Base-by-base conservation (phyloP, 2,329 filamentous ascomycete genomes). In the Clonostachys sp. region DNA sequence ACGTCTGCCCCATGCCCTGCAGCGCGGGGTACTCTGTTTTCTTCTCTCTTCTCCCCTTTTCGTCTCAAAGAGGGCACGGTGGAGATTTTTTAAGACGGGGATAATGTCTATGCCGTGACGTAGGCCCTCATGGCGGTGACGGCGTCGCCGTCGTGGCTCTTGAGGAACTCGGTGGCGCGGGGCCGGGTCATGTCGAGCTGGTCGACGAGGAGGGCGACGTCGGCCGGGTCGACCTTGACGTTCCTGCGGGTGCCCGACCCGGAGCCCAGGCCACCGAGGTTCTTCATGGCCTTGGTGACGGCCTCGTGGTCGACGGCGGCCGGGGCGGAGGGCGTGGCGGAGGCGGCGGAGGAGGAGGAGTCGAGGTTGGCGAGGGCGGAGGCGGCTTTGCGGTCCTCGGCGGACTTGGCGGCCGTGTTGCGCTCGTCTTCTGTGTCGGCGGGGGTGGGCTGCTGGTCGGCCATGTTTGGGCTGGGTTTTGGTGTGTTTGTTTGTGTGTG, bases 341-440 rank as follows among this genome's bases (percentile, higher is more conserved):
- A 70, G 33, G 78, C 73, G 48, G 70, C 72, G 36, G 67, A 63
- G 41, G 71, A 64, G 36, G 67, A 63, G 41, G 71, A 64, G 61
- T 89, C 86, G 55, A 91, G 82, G 51, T 77, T 80, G 43, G 84
- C 86, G 50, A 91, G 80, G 33, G 87, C 87, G 7, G 83, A 84
- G 39, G 85, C 85, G 42, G 86, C 85, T 67, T 89, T 89, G 66
- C 86, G 83, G 69, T 89, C 86, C 66, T 90, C 86, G 60, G 86
- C 86, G 40, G 79, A 81, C 66, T 84, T 86, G 59, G 78, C 76
- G 48, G 70, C 66, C 34, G 65, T 54, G 34, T 66, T 65, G 55
- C 67, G 65, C 55, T 74, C 66, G 56, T 81, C 78, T 51, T 83
- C 79, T 52, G 77, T 71, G 52, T 83, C 79, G 51, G 74, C 78